Base-by-base conservation (phyloP, 23 red algal genomes). In the Cyanidioschyzon merolae region DNA sequence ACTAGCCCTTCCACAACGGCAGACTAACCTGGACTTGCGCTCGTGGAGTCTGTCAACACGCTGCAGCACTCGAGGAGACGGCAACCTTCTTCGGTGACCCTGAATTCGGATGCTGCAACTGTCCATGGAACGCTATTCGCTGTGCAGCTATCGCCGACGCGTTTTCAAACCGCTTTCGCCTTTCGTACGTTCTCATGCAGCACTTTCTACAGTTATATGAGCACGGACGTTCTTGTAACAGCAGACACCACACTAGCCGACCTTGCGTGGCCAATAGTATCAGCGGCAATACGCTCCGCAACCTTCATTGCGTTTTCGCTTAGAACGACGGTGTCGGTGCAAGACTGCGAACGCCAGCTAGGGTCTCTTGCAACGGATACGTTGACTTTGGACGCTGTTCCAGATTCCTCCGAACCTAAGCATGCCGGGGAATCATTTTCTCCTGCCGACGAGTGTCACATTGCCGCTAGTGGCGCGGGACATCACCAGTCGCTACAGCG, bases 261-360 rank as follows among this genome's bases (percentile, higher is more conserved):
- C n/a, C 32, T 71, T 25, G 63, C 63, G 16, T 35, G 63, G 32
- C 63, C 63, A 3, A 7, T 71, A 7, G 63, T 35, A 7, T 7
- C 21, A 35, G 29, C 63, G 29, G 63, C 63, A 32, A 32, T 71
- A 3, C 32, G 63, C 29, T 71, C 63, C 12, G 63, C 63, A 27
- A 71, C 63, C 12, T 71, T 71, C 30, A 27, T 71, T 3, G 63
- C 63, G 16, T 27, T 71, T 7, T 71, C 63, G 63, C n/a, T 71
- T 3, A 7, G 63, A 3, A 32, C 63, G 16, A 71, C 63, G 63
- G 63, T 71, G 12, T 35, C n/a, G 63, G 32, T 12, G 3, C n/a
- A 32, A 35, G 63, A 71, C 32, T 71, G 63, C 29, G 63, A 71
- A 27, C 63, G 63, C 63, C 12, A 7, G 12, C 32, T 71, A 17